Conservation (phyloP, 2,329 filamentous ascomycete species). For the Mariannaea elegans region DNA sequence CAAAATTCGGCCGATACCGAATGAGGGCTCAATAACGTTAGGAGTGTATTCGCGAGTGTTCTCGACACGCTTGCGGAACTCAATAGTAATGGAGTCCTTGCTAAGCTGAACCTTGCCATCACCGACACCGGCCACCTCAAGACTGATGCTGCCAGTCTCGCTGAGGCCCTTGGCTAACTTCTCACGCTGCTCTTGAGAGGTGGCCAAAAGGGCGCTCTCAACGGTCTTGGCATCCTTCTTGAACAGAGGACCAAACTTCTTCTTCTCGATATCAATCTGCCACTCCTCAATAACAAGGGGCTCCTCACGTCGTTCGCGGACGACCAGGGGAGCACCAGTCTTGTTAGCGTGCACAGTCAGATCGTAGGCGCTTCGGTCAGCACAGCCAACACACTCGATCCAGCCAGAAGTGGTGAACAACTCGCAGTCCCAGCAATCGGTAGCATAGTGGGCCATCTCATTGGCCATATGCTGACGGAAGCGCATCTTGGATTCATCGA, state of each 20-base stretch:
- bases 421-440: constrained; percentile 98
- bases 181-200: constrained; percentile 84
- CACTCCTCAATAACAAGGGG: constrained; percentile 87
- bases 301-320: constrained; percentile 81
- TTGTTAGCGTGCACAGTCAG: constrained; percentile 91
- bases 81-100: constrained; percentile 83
- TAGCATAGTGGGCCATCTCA: constrained; percentile 87
- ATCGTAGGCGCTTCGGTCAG: constrained; percentile 95
- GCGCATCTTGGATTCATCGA: constrained; percentile 87
- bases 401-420: constrained; percentile 91
- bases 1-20: constrained; percentile 93
- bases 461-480: constrained; percentile 96
- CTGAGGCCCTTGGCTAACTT: constrained; percentile 78
- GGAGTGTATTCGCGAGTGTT: constrained; percentile 91
- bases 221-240: constrained; percentile 93
- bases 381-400: constrained; percentile 98
- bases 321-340: constrained; percentile 86
- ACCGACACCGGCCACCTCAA: constrained; percentile 74
- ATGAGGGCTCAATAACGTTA: constrained; percentile 97
- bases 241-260: constrained; percentile 94
- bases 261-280: constrained; percentile 88
- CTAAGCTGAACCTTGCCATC: constrained; percentile 81
- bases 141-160: constrained; percentile 76
- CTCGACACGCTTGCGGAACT: constrained; percentile 83
- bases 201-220: constrained; percentile 78